These are phyloP conservation scores for Pestalotiopsis sp. DNA, from an alignment of 2,329 filamentous ascomycete genomes.

Conservation along the genomic window DNA sequence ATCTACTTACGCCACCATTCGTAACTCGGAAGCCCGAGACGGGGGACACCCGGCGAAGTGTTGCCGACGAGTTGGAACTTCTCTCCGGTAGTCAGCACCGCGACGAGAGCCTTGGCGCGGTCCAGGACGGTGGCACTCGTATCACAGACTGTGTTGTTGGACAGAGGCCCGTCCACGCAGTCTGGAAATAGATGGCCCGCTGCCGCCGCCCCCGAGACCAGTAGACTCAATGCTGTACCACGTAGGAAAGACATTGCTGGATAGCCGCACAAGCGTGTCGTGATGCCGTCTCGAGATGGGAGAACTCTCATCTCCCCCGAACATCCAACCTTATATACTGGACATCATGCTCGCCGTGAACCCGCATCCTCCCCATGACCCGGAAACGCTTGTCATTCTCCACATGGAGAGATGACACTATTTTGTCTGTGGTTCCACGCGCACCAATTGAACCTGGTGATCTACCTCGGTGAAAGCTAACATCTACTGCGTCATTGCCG, in stretches of 20 bases:
- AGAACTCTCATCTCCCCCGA: background rate
- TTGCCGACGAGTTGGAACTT: conserved; percentile 26
- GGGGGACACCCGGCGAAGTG: conserved; percentile 49
- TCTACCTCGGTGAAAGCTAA: conserved; percentile 3
- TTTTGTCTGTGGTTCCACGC: background rate
- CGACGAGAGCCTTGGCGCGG: conserved; percentile 24
- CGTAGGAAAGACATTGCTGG: conserved; percentile 20
- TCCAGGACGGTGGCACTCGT: conserved; percentile 20
- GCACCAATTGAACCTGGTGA: background rate
- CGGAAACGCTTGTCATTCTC: background rate
- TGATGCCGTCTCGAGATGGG: background rate
- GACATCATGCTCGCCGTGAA: background rate
- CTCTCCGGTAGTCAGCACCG: conserved; percentile 25
- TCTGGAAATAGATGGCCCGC: conserved; percentile 26
- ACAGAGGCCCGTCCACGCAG: conserved; percentile 24
- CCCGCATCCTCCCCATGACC: background rate
- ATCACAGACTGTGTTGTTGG: conserved; percentile 26
- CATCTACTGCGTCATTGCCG: background rate
- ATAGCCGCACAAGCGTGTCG: background rate
- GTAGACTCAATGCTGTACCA: conserved; percentile 19
- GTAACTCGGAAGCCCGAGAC: conserved; percentile 61
- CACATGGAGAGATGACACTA: background rate
- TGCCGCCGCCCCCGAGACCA: conserved; percentile 23
- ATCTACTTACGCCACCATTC: conserved; percentile 53
- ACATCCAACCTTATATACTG: background rate